A percentile compares a stretch with the other conserved stretches of the same genome.
Evolutionary conservation across 345 rosid species (phyloP).

Genomic region (Rhodamnia rubescens): DNA sequence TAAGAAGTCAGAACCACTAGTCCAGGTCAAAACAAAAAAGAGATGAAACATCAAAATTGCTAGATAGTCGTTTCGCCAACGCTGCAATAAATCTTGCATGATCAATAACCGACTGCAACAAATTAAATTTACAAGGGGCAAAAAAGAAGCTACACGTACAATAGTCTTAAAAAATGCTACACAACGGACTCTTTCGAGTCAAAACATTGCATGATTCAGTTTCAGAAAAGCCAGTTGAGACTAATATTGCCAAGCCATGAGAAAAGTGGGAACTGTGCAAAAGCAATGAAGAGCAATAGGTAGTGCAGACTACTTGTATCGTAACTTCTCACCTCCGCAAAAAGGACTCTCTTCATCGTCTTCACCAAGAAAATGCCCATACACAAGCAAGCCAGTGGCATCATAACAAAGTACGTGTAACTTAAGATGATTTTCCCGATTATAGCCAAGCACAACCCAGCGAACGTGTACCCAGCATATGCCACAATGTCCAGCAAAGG

Average conservation of each 20-base stretch:
- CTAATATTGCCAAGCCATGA: constrained; percentile 88
- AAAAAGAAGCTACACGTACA: neutral
- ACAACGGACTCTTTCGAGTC: neutral
- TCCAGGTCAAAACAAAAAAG: neutral
- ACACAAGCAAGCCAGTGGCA: constrained; percentile 81
- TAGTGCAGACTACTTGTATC: constrained; percentile 89
- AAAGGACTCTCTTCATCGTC: constrained; percentile 93
- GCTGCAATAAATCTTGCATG: neutral
- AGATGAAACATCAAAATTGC: neutral
- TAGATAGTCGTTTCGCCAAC: neutral
- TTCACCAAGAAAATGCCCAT: constrained; percentile 86
- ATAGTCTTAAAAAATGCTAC: neutral
- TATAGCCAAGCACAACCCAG: constrained; percentile 61
- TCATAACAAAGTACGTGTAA: constrained; percentile 62
- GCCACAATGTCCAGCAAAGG: constrained; percentile 83
- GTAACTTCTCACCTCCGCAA: constrained; percentile 69
- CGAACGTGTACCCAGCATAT: constrained; percentile 80
- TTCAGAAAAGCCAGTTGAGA: constrained; percentile 65
- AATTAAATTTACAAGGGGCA: neutral
- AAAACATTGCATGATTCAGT: constrained; percentile 8
- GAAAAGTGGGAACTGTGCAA: constrained; percentile 83
- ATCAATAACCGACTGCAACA: neutral
- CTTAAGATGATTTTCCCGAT: constrained; percentile 59
- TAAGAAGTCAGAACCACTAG: neutral
- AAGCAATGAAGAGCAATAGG: constrained; percentile 70